Evolutionary conservation across 2,329 filamentous ascomycete species (phyloP), one percentile per base, ranked within the genome.

Genomic region (Cladosporium sp.): DNA sequence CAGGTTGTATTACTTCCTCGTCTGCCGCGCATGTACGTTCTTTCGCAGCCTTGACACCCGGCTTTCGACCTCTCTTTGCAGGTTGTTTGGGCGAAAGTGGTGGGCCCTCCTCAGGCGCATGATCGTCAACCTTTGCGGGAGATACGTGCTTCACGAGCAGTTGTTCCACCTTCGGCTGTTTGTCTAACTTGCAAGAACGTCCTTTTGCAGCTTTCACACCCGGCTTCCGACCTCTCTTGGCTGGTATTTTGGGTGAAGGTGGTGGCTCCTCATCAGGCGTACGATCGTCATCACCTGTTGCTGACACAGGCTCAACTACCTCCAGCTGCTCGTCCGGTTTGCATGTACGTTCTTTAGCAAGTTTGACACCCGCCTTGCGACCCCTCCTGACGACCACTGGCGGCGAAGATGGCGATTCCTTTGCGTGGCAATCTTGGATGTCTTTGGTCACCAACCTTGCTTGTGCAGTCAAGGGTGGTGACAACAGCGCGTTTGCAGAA

Each of bases 221-320:
- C 15, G 28, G 34, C 34, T 62, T 62, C 1, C 59, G 55, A 58
- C 55, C 55, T 62, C 41, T 62, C n/a, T 51, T 51, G 28, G 59
- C 30, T 12, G 26, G 26, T 26, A n/a, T 2, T 7, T 47, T 47
- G n/a, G 41, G 41, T 21, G 41, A 11, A 47, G n/a, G 3, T 47
- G 41, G 2, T 21, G 8, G n/a, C 10, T 47, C n/a, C 0, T 47
- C 5, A 5, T 18, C 15, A 15, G 36, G 41, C 5, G n/a, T n/a
- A 8, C n/a, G 41, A n/a, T 21, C 10, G 7, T n/a, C 18, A 2
- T 44, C 38, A 2, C n/a, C n/a, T 10, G 15, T 21, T 8, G 2
- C 7, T 10, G 41, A n/a, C 41, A 12, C 8, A 47, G 41, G 8
- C n/a, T 47, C 10, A 21, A 12, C 10, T 21, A 47, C n/a, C 10